Base-by-base conservation (phyloP, 177 flowering plant genomes). In the Tripterygium wilfordii region DNA sequence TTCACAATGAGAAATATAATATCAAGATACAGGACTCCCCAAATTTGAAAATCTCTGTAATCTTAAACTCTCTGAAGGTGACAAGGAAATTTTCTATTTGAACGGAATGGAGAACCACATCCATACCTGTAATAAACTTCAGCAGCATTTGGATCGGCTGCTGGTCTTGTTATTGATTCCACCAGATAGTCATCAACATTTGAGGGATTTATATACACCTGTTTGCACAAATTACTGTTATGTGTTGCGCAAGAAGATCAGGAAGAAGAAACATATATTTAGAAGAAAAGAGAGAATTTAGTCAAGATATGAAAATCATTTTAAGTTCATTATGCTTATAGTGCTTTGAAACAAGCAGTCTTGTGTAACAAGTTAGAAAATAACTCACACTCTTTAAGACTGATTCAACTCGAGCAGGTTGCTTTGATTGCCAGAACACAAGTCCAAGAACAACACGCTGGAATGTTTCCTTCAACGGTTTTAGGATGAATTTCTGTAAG, bases 181-280 rank as follows among this genome's bases (percentile, higher is more conserved):
- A 92, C 80, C 23, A 92, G 94, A 68, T 92, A 92, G 55, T 88
- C 96, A 68, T 92, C 98, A 57, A 88, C 99, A 65, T 92, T 92
- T 28, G 85, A 49, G 27, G 76, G 14, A 61, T 92, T 74, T 58
- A 71, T 54, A 46, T 92, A 92, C 8, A 92, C 96, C 99, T 92
- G 72, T 16, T 57, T 50, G 2, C 5, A 10, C 21, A n/a, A n/a
- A n/a, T n/a, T n/a, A n/a, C n/a, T n/a, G n/a, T n/a, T n/a, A n/a
- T n/a, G n/a, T n/a, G n/a, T n/a, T n/a, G n/a, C n/a, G n/a, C n/a
- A n/a, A n/a, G n/a, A n/a, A n/a, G n/a, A n/a, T n/a, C n/a, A n/a
- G n/a, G n/a, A n/a, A n/a, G n/a, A n/a, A n/a, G n/a, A n/a, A n/a
- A n/a, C n/a, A n/a, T n/a, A n/a, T n/a, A n/a, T n/a, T n/a, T n/a